These are phyloP conservation scores for Pseudonitzschia multiseries DNA, from an alignment of 108 stramenopile genomes.

Conservation along the genomic window DNA sequence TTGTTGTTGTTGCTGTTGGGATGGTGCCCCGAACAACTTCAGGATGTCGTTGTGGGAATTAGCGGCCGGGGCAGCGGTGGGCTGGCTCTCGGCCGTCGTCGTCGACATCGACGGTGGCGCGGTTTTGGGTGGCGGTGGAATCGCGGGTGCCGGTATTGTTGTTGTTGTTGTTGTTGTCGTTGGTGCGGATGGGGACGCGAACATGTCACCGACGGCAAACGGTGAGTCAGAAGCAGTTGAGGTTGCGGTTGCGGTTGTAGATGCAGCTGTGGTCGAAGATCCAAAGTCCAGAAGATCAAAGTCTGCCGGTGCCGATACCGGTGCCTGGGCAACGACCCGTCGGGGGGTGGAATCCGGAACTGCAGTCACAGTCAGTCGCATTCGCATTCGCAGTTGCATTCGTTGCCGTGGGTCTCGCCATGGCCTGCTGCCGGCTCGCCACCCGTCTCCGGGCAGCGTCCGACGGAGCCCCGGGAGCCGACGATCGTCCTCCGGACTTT, in stretches of 20 bases:
- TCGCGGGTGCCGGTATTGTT: background rate
- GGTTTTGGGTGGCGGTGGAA: slow-evolving; percentile 15
- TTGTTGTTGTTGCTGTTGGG: too few relatives aligned
- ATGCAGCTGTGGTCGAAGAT: slow-evolving; percentile 4
- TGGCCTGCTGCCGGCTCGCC: slow-evolving; percentile 59
- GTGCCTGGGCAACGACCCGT: slow-evolving; percentile 10
- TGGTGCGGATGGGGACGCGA: slow-evolving; percentile 29
- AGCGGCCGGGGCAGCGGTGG: background rate
- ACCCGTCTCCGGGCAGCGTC: slow-evolving; percentile 73
- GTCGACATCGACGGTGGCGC: slow-evolving; percentile 35
- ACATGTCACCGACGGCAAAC: slow-evolving; percentile 25
- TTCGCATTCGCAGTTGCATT: background rate
- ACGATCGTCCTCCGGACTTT: too few relatives aligned
- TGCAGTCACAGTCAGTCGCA: too few relatives aligned
- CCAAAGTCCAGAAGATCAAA: slow-evolving; percentile 36
- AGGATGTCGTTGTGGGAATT: slow-evolving; percentile 62
- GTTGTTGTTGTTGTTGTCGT: slow-evolving; percentile 31
- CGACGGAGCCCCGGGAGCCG: slow-evolving; percentile 57
- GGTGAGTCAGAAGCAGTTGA: too few relatives aligned
- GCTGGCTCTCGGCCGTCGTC: slow-evolving; percentile 5
- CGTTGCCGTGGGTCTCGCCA: slow-evolving; percentile 28
- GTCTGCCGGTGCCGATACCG: slow-evolving; percentile 40
- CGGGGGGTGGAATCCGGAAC: slow-evolving; percentile 2
- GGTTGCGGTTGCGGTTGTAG: slow-evolving; percentile 11
- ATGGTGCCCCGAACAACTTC: slow-evolving; percentile 53